These are phyloP conservation scores for Xanthoceras sorbifolium DNA, from an alignment of 345 rosid species.

Conservation along the genomic window DNA sequence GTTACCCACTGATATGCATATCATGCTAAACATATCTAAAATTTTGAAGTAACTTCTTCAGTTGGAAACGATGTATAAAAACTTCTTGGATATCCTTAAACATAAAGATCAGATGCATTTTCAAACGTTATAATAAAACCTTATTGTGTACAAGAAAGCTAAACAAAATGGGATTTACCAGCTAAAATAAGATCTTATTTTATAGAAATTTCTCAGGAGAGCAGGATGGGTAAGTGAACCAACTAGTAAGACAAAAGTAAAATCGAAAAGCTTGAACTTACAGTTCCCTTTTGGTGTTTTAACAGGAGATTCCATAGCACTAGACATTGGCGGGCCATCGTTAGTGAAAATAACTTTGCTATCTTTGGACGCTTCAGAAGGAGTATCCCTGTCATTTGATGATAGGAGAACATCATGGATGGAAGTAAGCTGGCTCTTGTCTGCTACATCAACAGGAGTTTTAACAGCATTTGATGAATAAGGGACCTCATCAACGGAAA, in stretches of 20 bases:
- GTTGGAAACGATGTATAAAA: background rate
- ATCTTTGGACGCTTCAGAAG: constrained; percentile 32
- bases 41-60: constrained; percentile 2
- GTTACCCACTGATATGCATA: background rate
- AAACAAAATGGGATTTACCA: background rate
- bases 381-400: constrained; percentile 27
- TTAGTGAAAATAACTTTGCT: constrained; percentile 24
- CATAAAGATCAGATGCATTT: background rate
- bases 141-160: background rate
- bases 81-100: background rate
- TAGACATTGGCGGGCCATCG: constrained; percentile 26
- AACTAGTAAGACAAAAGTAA: background rate
- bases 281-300: constrained; percentile 45
- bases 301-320: constrained; percentile 14
- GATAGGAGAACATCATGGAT: constrained; percentile 34
- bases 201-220: background rate
- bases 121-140: background rate
- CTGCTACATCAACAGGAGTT: constrained; percentile 28
- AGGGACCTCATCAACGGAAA: constrained; percentile 27
- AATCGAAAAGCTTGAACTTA: constrained; percentile 39
- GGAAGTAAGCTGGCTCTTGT: background rate
- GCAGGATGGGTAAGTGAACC: background rate
- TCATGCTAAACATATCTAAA: background rate
- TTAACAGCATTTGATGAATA: constrained; percentile 25
- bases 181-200: background rate